Conservation (phyloP, 169 alveolate species). For the Cyclospora cayetanensis region DNA sequence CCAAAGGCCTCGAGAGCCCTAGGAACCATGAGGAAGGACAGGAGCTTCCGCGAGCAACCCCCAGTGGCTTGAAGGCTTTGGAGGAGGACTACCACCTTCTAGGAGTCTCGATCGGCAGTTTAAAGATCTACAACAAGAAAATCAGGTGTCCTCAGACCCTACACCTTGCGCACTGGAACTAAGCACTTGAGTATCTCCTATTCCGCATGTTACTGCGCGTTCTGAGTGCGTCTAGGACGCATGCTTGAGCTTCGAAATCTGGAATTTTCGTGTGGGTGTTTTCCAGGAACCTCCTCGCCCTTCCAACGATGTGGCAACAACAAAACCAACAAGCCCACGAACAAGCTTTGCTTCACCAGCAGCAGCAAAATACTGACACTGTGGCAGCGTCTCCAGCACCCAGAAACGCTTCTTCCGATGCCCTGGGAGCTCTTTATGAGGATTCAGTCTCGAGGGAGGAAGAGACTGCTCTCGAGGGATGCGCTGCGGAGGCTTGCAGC, state of each 20-base stretch:
- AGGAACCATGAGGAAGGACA: too few species aligned
- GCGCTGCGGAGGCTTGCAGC: too few species aligned
- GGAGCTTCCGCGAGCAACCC: neutral
- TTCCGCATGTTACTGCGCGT: neutral
- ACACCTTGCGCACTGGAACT: neutral
- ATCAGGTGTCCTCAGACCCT: constrained; percentile 33
- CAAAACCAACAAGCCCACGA: neutral
- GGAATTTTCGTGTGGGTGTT: neutral
- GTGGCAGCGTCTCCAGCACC: neutral
- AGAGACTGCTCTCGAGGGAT: too few species aligned
- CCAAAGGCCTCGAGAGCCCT: too few species aligned
- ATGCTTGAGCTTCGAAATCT: neutral
- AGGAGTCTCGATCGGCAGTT: constrained; percentile 16
- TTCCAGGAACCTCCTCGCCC: neutral
- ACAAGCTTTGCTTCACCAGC: neutral
- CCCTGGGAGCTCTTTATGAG: too few species aligned
- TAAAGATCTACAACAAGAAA: neutral
- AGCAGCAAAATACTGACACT: neutral
- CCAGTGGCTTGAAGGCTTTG: neutral
- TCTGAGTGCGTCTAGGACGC: neutral
- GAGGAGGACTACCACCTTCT: neutral
- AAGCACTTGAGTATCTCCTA: too few species aligned
- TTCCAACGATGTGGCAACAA: constrained; percentile 8
- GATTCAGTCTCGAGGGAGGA: too few species aligned
- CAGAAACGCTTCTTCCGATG: too few species aligned